These are phyloP conservation scores for Sesbania bispinosa DNA, from an alignment of 306 rosid genomes.

Conservation along the genomic window DNA sequence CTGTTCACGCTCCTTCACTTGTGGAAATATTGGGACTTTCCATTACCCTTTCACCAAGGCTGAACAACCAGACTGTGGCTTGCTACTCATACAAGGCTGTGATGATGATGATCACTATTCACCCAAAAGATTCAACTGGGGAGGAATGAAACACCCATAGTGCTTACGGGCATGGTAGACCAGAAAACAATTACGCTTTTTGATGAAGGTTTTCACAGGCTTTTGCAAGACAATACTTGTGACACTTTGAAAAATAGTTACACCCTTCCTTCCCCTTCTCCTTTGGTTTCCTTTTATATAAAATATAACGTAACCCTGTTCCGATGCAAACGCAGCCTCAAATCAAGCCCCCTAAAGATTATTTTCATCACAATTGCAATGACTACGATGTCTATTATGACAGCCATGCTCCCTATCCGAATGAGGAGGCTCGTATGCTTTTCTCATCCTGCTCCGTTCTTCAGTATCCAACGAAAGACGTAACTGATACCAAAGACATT, in stretches of 20 bases:
- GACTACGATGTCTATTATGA: conserved; percentile 18
- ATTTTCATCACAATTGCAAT: background rate
- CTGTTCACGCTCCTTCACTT: conserved; percentile 24
- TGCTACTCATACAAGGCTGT: conserved; percentile 7
- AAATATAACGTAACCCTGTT: conserved; percentile 12
- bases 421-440: background rate
- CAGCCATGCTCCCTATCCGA: background rate
- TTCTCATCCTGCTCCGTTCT: conserved; percentile 10
- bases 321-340: conserved; percentile 19
- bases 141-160: background rate
- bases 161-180: background rate
- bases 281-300: background rate
- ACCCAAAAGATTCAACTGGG: conserved; percentile 11
- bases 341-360: background rate
- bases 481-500: background rate
- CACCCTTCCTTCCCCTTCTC: background rate
- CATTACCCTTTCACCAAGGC: conserved; percentile 36
- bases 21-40: conserved; percentile 11
- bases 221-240: background rate
- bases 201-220: background rate
- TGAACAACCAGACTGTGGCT: conserved; percentile 29
- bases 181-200: background rate
- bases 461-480: background rate
- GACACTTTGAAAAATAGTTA: background rate
- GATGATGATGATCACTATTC: background rate